These are phyloP conservation scores for Diaporthe velutina DNA, from an alignment of 2,329 filamentous ascomycete species.

Conservation along the genomic window DNA sequence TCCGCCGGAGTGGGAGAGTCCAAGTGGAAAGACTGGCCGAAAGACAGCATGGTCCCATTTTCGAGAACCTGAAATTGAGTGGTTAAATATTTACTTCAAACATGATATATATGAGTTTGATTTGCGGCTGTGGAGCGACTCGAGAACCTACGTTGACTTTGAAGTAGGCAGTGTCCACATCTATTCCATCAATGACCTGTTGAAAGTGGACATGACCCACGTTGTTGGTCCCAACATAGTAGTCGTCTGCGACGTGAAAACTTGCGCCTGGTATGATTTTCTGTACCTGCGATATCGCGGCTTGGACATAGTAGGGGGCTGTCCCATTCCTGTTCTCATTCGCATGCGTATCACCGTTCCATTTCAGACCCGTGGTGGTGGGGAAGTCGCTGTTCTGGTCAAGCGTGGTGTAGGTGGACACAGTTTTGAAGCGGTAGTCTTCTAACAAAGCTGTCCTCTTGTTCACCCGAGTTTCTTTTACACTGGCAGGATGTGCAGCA, in stretches of 20 bases:
- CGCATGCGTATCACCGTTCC: background rate
- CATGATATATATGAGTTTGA: background rate
- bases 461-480: no score
- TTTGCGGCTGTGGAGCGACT: background rate
- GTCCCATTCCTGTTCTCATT: background rate
- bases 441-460: background rate
- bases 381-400: background rate
- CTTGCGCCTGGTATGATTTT: background rate
- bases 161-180: background rate
- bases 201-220: constrained; percentile 3
- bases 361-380: background rate
- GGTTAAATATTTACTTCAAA: background rate
- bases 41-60: background rate
- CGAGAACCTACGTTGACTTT: background rate
- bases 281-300: background rate
- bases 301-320: background rate
- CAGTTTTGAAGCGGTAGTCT: background rate
- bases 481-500: background rate
- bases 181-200: background rate
- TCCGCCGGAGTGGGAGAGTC: background rate
- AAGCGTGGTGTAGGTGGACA: background rate
- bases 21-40: background rate
- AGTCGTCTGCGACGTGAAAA: constrained; percentile 1
- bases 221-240: background rate
- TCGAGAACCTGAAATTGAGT: background rate